Conservation (phyloP, 2,329 filamentous ascomycete genomes). For the Monilinia fructigena region DNA sequence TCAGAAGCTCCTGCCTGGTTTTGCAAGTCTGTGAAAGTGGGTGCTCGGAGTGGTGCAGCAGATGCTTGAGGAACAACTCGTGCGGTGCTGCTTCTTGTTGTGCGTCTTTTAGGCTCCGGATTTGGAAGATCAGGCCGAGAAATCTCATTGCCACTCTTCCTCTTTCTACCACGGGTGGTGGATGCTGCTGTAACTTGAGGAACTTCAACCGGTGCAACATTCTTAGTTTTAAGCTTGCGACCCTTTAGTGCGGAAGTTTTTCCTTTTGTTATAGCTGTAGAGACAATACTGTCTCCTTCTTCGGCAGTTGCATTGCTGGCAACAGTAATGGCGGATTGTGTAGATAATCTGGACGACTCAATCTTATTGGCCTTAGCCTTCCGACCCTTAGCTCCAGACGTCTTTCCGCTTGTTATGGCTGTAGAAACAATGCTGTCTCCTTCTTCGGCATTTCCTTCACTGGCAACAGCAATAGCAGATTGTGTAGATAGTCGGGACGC, state of each 20-base stretch:
- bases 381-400: constrained; percentile 50
- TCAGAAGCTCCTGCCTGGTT: constrained; percentile 4
- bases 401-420: constrained; percentile 57
- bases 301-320: constrained; percentile 45
- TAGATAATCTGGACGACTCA: constrained; percentile 67
- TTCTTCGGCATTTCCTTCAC: constrained; percentile 49
- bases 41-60: constrained; percentile 46
- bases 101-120: constrained; percentile 44
- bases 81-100: constrained; percentile 38
- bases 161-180: constrained; percentile 32
- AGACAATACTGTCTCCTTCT: constrained; percentile 55
- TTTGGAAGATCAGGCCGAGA: constrained; percentile 25
- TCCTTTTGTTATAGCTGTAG: constrained; percentile 10
- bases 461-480: constrained; percentile 52
- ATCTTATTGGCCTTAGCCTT: constrained; percentile 48
- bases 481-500: constrained; percentile 63
- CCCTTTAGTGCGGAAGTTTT: constrained; percentile 8
- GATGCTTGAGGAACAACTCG: constrained; percentile 52
- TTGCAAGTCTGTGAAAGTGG: constrained; percentile 50
- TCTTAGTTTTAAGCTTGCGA: constrained; percentile 47
- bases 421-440: constrained; percentile 61
- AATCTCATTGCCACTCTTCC: constrained; percentile 34
- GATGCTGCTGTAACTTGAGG: constrained; percentile 41
- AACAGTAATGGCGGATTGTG: constrained; percentile 54
- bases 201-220: constrained; percentile 53